Evolutionary conservation across 2,329 filamentous ascomycete species (phyloP).

Genomic region (Diatrype stigma): DNA sequence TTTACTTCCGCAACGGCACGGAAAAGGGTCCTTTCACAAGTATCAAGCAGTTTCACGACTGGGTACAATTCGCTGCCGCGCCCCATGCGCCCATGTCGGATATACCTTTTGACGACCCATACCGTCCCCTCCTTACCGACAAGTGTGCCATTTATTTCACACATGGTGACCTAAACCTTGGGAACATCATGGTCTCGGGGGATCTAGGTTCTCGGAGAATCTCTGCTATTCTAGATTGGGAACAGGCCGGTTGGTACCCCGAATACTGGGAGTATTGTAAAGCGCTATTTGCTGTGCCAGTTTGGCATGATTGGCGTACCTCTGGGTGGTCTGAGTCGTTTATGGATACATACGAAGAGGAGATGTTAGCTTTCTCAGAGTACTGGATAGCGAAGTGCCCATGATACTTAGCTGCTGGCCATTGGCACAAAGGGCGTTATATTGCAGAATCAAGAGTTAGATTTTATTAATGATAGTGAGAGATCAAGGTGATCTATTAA

Average conservation of each 20-base stretch:
- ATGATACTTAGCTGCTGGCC: too few relatives aligned
- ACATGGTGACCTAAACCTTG: constrained; percentile 20
- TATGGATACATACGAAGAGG: constrained; percentile 11
- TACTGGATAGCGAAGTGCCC: background rate
- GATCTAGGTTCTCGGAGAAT: constrained; percentile 13
- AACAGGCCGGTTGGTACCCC: constrained; percentile 29
- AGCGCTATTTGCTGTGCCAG: constrained; percentile 13
- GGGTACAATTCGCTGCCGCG: constrained; percentile 12
- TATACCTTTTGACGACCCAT: background rate
- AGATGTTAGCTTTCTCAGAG: background rate
- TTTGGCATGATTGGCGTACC: constrained; percentile 12
- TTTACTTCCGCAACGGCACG: constrained; percentile 16
- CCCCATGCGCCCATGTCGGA: constrained; percentile 13
- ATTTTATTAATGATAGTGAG: too few relatives aligned
- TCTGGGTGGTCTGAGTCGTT: constrained; percentile 17
- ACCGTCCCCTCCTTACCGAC: constrained; percentile 13
- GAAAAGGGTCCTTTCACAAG: constrained; percentile 13
- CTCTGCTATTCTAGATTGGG: constrained; percentile 25
- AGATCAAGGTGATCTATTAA: too few relatives aligned
- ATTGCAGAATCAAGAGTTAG: too few relatives aligned
- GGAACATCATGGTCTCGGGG: constrained; percentile 21
- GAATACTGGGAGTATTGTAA: constrained; percentile 31
- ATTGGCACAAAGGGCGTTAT: too few relatives aligned
- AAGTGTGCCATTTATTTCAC: constrained; percentile 18
- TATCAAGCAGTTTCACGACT: constrained; percentile 18